Conservation (phyloP, 495 filamentous ascomycete genomes). For the Xylaria grammica region DNA sequence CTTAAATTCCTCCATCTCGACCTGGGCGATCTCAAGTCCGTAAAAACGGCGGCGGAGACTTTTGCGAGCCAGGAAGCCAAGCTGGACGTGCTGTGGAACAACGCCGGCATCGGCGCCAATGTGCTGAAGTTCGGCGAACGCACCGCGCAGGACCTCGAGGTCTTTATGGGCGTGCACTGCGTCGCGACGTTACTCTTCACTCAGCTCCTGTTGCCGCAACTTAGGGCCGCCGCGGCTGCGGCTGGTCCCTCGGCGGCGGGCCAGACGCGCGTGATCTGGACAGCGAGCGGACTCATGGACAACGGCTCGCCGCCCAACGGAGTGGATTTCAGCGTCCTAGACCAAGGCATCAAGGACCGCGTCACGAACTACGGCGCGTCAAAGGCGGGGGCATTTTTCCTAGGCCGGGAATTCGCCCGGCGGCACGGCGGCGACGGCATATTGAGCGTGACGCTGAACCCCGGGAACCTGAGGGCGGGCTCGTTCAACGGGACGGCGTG, state of each 20-base stretch:
- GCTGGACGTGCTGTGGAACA: slow-evolving; percentile 35
- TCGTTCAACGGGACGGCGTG: slow-evolving; percentile 29
- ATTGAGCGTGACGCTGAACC: slow-evolving; percentile 41
- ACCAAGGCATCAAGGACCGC: slow-evolving; percentile 26
- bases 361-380: slow-evolving; percentile 25
- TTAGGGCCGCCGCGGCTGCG: slow-evolving; percentile 42
- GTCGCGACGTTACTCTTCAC: slow-evolving; percentile 44
- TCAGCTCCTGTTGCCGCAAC: slow-evolving; percentile 48
- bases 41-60: slow-evolving; percentile 24
- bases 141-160: slow-evolving; percentile 41
- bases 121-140: slow-evolving; percentile 22
- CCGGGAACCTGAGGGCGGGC: slow-evolving; percentile 44
- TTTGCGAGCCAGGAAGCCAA: slow-evolving; percentile 28
- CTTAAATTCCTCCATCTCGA: slow-evolving; percentile 37
- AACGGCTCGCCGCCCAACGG: slow-evolving; percentile 27
- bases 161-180: slow-evolving; percentile 42
- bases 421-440: slow-evolving; percentile 25
- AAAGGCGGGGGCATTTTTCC: slow-evolving; percentile 32
- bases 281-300: slow-evolving; percentile 34
- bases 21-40: slow-evolving; percentile 28
- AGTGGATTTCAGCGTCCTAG: slow-evolving; percentile 39
- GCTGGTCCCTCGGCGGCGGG: slow-evolving; percentile 30
- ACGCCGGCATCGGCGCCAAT: slow-evolving; percentile 46
- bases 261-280: slow-evolving; percentile 50
- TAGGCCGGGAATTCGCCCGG: slow-evolving; percentile 26